Base-by-base conservation (phyloP, 768 basidiomycete species). In the Boletus eberwhitei region DNA sequence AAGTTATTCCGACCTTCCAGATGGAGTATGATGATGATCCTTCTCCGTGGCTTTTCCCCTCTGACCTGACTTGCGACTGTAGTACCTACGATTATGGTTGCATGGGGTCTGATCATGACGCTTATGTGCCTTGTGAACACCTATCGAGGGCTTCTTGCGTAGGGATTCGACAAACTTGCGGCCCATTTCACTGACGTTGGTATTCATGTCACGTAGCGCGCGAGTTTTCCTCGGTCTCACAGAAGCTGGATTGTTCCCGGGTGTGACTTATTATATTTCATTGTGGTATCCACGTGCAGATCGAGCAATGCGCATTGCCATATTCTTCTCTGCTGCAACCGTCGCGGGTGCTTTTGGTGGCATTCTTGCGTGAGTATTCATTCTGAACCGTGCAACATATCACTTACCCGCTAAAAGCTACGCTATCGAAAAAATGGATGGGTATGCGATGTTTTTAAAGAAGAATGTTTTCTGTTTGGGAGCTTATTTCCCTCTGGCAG, bases 311-410 rank as follows among this genome's bases (percentile, higher is more conserved):
- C 78, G 85, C 26, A 77, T 84, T 52, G 82, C 84, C 13, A 38
- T 86, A 29, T 86, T 87, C 74, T 84, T 83, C 67, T 79, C 79
- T 17, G 82, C 83, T 31, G 82, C 83, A 13, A 83, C 82, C 0
- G 60, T 80, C 34, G 77, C 83, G 17, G 83, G 77, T 47, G 69
- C 71, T 56, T 83, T 73, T 66, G 79, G 81, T 45, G 81, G 82
- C 35, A 62, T 82, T 40, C 71, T 66, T 29, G 81, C 81, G 52
- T 82, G 64, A 61, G 79, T 39, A 3, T 11, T 9, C 8, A 47
- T 38, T 35, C 13, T 14, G 21, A 7, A n/a, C 8, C 5, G 11
- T 39, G 7, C 4, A 29, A 29, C 2, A n/a, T 6, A 5, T 19
- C 9, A 41, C 38, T 56, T 4, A 59, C 37, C n/a, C 8, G 14